Evolutionary conservation across 2,329 filamentous ascomycete genomes (phyloP), one percentile per base, ranked within the genome.

Genomic region (Diaporthe amygdali): DNA sequence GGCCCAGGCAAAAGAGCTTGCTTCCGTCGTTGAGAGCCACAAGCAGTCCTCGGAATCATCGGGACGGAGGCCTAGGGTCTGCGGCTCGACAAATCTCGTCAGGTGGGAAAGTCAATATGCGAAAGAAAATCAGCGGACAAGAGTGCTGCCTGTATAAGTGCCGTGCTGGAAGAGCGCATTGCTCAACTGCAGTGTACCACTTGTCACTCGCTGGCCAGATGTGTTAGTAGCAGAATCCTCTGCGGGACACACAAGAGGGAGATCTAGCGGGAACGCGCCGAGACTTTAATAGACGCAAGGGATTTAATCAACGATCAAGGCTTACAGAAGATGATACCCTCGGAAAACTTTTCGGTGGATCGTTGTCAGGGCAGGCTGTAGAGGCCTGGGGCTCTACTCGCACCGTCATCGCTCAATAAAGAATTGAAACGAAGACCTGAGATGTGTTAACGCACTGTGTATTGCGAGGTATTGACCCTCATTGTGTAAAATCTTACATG

Each of bases 1-100:
- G 5, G 78, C 81, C 46, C 85, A 87, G 75, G 86, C 86, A 1
- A 79, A 81, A 17, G 76, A 80, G 8, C 81, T 87, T 6, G 84
- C 84, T 3, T 78, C 78, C 17, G 77, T 86, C 75, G 77, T 87
- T 17, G 80, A 81, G 52, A 79, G 80, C 66, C 82, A 82, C 34
- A 79, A 55, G 74, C 78, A 25, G 30, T 30, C 25, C 10, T 25
- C 17, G 2, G 27, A 47, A 9, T 20, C 30, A 32, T 44, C 56
- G 17, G 6, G 27, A 15, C 22, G 34, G 25, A 41, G 68, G 14
- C 20, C 34, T 17, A 52, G 39, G 34, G 32, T 49, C 17, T 46
- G 41, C 22, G 37, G 52, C 7, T 25, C 49, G 22, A 54, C 54
- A 20, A 51, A 59, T 8, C 22, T 32, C 17, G 47, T 5, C 12